These are phyloP conservation scores for Gossypium davidsonii DNA, from an alignment of 441 rosid genomes.

Conservation along the genomic window DNA sequence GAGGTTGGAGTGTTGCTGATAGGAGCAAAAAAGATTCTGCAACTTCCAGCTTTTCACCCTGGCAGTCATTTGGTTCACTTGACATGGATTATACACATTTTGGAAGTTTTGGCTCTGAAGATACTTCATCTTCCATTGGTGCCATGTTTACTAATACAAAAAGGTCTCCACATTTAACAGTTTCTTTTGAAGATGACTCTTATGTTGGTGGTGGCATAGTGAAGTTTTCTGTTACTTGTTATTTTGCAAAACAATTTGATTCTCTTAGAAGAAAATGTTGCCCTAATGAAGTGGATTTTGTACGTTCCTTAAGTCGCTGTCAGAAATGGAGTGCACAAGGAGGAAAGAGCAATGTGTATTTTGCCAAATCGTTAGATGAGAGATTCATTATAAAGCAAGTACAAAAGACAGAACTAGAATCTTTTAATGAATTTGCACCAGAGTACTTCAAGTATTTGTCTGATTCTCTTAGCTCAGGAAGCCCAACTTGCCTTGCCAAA, in stretches of 20 bases:
- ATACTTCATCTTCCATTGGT: constrained; percentile 35
- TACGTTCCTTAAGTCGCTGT: constrained; percentile 80
- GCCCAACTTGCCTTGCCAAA: constrained; percentile 96
- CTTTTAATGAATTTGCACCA: constrained; percentile 80
- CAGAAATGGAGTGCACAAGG: constrained; percentile 92
- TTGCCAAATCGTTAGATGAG: constrained; percentile 88
- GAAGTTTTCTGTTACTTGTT: constrained; percentile 81
- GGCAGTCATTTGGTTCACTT: constrained; percentile 63
- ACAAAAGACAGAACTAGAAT: constrained; percentile 74
- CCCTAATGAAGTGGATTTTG: constrained; percentile 64
- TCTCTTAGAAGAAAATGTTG: constrained; percentile 75
- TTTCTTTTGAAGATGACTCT: constrained; percentile 63
- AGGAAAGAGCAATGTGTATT: constrained; percentile 92
- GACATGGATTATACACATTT: constrained; percentile 53
- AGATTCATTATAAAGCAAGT: constrained; percentile 91
- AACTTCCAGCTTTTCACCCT: constrained; percentile 46
- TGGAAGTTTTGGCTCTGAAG: constrained; percentile 54
- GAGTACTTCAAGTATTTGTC: constrained; percentile 73
- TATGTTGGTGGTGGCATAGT: constrained; percentile 54
- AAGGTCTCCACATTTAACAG: constrained; percentile 63
- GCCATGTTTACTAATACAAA: constrained; percentile 40
- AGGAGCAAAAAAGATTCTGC: constrained; percentile 36
- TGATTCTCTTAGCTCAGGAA: constrained; percentile 54
- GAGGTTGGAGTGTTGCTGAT: constrained; percentile 32
- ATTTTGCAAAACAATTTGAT: constrained; percentile 80